phyloP scores from a whole-genome alignment of 805 yeast species.

The Scheffersomyces ergatensis region DNA sequence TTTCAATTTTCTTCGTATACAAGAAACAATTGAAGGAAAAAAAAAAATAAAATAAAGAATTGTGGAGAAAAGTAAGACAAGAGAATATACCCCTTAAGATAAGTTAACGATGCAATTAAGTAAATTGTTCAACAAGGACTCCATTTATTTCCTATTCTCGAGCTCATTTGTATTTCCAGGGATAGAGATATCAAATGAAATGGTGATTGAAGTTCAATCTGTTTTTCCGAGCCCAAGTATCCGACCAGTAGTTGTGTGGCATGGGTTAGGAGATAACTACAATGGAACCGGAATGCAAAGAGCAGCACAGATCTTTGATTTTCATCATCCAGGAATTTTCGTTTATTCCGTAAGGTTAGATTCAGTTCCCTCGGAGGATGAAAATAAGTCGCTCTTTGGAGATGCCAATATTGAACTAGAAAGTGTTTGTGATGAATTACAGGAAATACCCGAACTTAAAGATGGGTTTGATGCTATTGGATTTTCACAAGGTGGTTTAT shows the following conservation, averaged over 20 bases:
- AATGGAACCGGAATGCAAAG: slow-evolving; percentile 56
- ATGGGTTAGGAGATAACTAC: slow-evolving; percentile 78
- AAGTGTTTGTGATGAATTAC: slow-evolving; percentile 54
- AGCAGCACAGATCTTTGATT: slow-evolving; percentile 41
- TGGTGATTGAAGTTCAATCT: too few relatives aligned
- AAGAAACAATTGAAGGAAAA: too few relatives aligned
- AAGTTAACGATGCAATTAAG: slow-evolving; percentile 1
- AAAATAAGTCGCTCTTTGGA: slow-evolving; percentile 56
- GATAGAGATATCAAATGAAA: too few relatives aligned
- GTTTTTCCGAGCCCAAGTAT: too few relatives aligned
- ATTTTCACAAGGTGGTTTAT: slow-evolving; percentile 82
- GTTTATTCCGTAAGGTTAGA: slow-evolving; percentile 56
- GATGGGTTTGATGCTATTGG: slow-evolving; percentile 74
- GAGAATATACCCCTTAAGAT: background rate
- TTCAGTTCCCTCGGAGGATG: slow-evolving; percentile 50
- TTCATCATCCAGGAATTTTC: slow-evolving; percentile 46
- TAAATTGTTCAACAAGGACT: background rate
- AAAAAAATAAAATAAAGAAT: background rate
- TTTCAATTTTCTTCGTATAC: too few relatives aligned
- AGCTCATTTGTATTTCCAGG: too few relatives aligned
- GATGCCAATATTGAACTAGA: slow-evolving; percentile 54
- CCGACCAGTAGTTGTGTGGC: slow-evolving; percentile 72
- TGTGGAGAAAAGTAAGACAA: background rate
- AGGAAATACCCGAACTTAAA: slow-evolving; percentile 39
- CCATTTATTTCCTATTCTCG: background rate